These are phyloP conservation scores for Barbatosphaeria neglecta DNA, from an alignment of 495 filamentous ascomycete species.

Conservation along the genomic window DNA sequence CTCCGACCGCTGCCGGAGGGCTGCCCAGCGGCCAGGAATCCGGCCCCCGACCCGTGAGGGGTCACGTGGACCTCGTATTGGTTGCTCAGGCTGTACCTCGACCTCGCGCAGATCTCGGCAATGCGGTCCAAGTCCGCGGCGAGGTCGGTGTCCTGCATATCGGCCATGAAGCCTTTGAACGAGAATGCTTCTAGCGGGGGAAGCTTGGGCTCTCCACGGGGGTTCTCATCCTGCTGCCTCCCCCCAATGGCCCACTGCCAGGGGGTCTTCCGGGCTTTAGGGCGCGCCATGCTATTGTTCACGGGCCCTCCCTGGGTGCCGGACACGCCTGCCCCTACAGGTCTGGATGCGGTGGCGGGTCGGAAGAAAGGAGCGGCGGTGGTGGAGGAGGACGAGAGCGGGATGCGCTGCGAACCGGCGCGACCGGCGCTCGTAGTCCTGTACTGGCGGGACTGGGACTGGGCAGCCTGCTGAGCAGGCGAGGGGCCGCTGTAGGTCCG, in stretches of 20 bases:
- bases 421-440: conserved; percentile 14
- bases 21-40: conserved; percentile 14
- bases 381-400: conserved; percentile 9
- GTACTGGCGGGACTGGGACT: conserved; percentile 4
- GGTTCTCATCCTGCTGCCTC: conserved; percentile 7
- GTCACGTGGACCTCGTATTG: conserved; percentile 49
- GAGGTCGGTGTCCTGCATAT: conserved; percentile 31
- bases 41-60: conserved; percentile 37
- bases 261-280: conserved; percentile 11
- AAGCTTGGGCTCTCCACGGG: conserved; percentile 18
- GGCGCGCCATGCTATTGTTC: conserved; percentile 7
- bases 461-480: conserved; percentile 12
- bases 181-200: conserved; percentile 46
- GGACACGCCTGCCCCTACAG: conserved; percentile 8
- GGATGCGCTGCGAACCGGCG: conserved; percentile 15
- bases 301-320: conserved; percentile 8
- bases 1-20: conserved; percentile 5
- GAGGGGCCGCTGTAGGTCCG: conserved; percentile 37
- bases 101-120: conserved; percentile 46
- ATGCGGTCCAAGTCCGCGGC: conserved; percentile 42
- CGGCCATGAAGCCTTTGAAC: conserved; percentile 45
- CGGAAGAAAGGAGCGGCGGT: conserved; percentile 4
- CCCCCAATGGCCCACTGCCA: conserved; percentile 9
- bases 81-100: conserved; percentile 42
- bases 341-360: conserved; percentile 10